Evolutionary conservation across 2,329 filamentous ascomycete genomes (phyloP).

Genomic region (Periconia macrospinosa): DNA sequence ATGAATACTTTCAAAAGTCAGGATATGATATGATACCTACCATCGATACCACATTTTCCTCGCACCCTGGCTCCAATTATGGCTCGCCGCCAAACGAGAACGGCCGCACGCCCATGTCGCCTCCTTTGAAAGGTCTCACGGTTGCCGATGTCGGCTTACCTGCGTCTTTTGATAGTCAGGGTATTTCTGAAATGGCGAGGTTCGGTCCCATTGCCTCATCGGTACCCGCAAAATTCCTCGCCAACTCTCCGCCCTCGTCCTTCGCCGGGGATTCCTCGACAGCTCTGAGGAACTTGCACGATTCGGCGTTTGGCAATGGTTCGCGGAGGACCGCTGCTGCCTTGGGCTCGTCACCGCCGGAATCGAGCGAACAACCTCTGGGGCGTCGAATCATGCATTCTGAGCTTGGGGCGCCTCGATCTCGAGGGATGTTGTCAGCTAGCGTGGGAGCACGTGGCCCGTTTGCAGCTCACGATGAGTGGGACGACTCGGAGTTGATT

Average conservation of each 20-base stretch:
- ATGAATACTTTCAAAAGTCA: slow-evolving; percentile 43
- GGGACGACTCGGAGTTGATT: slow-evolving; percentile 48
- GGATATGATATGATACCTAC: slow-evolving; percentile 56
- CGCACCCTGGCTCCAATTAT: slow-evolving; percentile 66
- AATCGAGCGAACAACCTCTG: slow-evolving; percentile 66
- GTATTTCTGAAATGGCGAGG: slow-evolving; percentile 86
- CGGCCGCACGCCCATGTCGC: slow-evolving; percentile 74
- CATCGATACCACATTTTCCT: slow-evolving; percentile 62
- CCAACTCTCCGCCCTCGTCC: slow-evolving; percentile 76
- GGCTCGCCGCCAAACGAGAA: slow-evolving; percentile 78
- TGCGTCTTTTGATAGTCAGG: slow-evolving; percentile 94
- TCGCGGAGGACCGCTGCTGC: slow-evolving; percentile 56
- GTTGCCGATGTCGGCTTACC: slow-evolving; percentile 90
- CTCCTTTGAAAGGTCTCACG: slow-evolving; percentile 74
- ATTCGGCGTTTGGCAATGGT: slow-evolving; percentile 72
- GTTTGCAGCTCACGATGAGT: slow-evolving; percentile 54
- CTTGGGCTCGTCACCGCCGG: slow-evolving; percentile 58
- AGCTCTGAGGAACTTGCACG: slow-evolving; percentile 59
- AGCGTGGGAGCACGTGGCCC: slow-evolving; percentile 57
- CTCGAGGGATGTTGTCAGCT: slow-evolving; percentile 62
- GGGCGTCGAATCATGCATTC: slow-evolving; percentile 63
- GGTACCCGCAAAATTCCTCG: slow-evolving; percentile 87
- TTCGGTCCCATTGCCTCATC: slow-evolving; percentile 91
- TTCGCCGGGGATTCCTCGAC: slow-evolving; percentile 63
- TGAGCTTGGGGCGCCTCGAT: slow-evolving; percentile 59